Percentiles rank a stretch among this genome's conserved stretches.
Conservation (phyloP, 106 monocot genomes). For the Platanthera zijinensis region DNA sequence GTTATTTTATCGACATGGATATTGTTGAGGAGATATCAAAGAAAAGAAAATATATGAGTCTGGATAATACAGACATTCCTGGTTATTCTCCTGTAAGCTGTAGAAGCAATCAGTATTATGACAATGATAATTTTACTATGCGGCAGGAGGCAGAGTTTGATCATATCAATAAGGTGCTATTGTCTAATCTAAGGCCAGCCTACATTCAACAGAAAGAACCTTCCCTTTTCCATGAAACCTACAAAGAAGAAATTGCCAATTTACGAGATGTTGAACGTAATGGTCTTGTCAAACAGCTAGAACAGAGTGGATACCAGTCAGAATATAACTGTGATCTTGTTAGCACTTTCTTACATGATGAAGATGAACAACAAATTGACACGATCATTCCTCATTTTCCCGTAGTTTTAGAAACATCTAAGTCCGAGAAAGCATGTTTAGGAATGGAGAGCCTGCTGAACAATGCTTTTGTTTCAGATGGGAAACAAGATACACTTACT, state of each 20-base stretch:
- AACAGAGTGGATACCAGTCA: constrained; percentile 5
- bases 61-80: background rate
- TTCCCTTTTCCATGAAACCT: constrained; percentile 8
- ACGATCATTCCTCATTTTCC: constrained; percentile 6
- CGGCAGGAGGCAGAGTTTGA: constrained; percentile 3
- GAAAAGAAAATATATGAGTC: constrained; percentile 27
- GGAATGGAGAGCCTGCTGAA: constrained; percentile 2
- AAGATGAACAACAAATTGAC: constrained; percentile 9
- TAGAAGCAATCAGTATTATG: constrained; percentile 16
- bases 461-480: constrained; percentile 1
- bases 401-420: constrained; percentile 1
- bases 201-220: constrained; percentile 15
- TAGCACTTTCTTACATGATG: background rate
- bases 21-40: constrained; percentile 20
- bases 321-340: constrained; percentile 3
- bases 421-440: background rate
- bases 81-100: background rate
- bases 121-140: constrained; percentile 9
- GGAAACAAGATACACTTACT: background rate
- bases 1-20: constrained; percentile 7
- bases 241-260: constrained; percentile 7
- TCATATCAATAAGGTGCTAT: constrained; percentile 1
- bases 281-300: constrained; percentile 5
- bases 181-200: constrained; percentile 6
- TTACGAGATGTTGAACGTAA: constrained; percentile 5